Evolutionary conservation across 2,329 filamentous ascomycete genomes (phyloP).

Genomic region (Talaromyces sp.): DNA sequence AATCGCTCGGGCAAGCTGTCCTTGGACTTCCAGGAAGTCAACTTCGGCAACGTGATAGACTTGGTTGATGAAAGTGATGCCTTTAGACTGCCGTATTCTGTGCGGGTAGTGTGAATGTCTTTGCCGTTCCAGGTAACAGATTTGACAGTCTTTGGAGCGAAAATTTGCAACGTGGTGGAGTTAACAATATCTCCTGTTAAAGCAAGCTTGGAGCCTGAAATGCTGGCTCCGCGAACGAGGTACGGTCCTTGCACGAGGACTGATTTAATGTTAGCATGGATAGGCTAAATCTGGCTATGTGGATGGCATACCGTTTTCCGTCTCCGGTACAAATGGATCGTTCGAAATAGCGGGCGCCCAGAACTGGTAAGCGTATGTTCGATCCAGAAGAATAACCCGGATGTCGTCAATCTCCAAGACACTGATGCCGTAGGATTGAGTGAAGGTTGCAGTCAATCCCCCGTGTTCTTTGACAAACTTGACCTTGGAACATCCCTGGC

Average conservation of each 20-base stretch:
- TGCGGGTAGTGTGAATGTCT: constrained; percentile 33
- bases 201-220: constrained; percentile 42
- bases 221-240: constrained; percentile 51
- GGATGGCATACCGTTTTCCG: constrained; percentile 47
- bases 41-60: constrained; percentile 34
- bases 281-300: background rate
- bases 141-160: constrained; percentile 51
- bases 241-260: constrained; percentile 58
- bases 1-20: constrained; percentile 50
- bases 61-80: constrained; percentile 34
- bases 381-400: constrained; percentile 57
- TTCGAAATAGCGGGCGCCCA: constrained; percentile 57
- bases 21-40: constrained; percentile 44
- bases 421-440: constrained; percentile 53
- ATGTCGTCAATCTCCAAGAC: constrained; percentile 53
- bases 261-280: constrained; percentile 15
- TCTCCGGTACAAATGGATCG: constrained; percentile 49
- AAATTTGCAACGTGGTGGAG: constrained; percentile 49
- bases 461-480: constrained; percentile 46
- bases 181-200: constrained; percentile 52
- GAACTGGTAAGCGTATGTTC: constrained; percentile 58
- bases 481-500: constrained; percentile 46
- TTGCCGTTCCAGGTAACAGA: constrained; percentile 58
- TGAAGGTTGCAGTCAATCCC: constrained; percentile 52
- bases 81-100: constrained; percentile 43